A percentile compares a stretch with the other conserved stretches of the same genome.
These are phyloP conservation scores for Xylaria castorea DNA, from an alignment of 495 filamentous ascomycete species.

Conservation along the genomic window DNA sequence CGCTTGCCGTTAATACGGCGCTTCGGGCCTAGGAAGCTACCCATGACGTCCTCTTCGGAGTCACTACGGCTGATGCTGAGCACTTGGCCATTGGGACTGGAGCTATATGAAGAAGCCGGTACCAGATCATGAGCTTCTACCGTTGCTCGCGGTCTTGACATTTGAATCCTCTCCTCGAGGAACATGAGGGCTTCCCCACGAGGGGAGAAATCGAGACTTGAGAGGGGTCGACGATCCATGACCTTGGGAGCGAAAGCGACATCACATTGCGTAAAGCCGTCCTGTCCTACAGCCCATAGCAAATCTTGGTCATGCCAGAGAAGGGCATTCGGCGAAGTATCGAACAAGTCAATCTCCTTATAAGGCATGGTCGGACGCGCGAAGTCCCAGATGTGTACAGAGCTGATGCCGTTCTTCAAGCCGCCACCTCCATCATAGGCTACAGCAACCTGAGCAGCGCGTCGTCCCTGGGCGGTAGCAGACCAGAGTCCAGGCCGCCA, in stretches of 20 bases:
- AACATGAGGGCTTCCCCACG: constrained; percentile 65
- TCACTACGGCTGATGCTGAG: constrained; percentile 67
- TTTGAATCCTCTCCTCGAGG: constrained; percentile 54
- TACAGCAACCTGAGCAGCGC: constrained; percentile 62
- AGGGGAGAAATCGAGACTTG: constrained; percentile 67
- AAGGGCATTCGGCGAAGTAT: constrained; percentile 72
- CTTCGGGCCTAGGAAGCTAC: constrained; percentile 62
- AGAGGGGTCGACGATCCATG: constrained; percentile 72
- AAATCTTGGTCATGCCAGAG: constrained; percentile 92
- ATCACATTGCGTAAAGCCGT: constrained; percentile 90
- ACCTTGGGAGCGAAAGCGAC: constrained; percentile 80
- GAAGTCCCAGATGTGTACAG: constrained; percentile 92
- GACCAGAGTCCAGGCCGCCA: constrained; percentile 87
- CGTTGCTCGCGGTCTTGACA: constrained; percentile 47
- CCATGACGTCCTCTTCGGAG: constrained; percentile 69
- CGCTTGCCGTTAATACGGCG: constrained; percentile 48
- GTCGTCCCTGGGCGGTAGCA: constrained; percentile 66
- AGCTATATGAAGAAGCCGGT: constrained; percentile 48
- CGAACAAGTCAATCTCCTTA: constrained; percentile 80
- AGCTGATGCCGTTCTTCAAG: constrained; percentile 63
- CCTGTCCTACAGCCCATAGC: constrained; percentile 87
- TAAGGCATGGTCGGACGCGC: constrained; percentile 85
- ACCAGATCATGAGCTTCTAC: constrained; percentile 39
- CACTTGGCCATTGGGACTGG: constrained; percentile 51
- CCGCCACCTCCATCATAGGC: constrained; percentile 57